phyloP scores from a whole-genome alignment of 2,329 filamentous ascomycete species.

The Cercospora citrullina region DNA sequence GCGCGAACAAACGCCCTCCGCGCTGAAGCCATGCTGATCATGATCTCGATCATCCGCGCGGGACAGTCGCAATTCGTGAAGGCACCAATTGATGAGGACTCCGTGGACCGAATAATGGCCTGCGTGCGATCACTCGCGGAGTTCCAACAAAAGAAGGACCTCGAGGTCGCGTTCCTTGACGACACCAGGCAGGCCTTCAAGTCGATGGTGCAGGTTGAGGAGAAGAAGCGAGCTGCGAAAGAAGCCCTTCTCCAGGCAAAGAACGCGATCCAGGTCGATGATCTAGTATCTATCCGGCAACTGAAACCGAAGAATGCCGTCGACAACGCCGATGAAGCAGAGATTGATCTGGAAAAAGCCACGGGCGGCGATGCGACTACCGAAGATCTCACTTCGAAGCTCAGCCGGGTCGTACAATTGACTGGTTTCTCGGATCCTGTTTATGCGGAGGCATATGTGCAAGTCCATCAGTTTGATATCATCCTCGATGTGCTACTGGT shows the following conservation, averaged over 20 bases:
- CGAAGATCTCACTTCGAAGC: conserved; percentile 88
- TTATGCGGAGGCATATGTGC: conserved; percentile 98
- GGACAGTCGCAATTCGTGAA: conserved; percentile 99
- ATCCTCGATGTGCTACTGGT: conserved; percentile 93
- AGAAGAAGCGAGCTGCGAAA: conserved; percentile 96
- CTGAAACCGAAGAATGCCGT: conserved; percentile 84
- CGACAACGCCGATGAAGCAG: conserved; percentile 78
- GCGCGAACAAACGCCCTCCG: conserved; percentile 90
- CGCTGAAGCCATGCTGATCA: conserved; percentile 97
- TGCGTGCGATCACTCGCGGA: conserved; percentile 91
- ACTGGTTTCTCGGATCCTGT: conserved; percentile 98
- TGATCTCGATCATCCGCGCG: conserved; percentile 97
- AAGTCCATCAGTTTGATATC: conserved; percentile 98
- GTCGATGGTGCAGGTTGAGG: conserved; percentile 94
- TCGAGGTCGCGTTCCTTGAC: conserved; percentile 89
- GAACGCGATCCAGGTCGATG: conserved; percentile 91
- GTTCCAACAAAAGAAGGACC: conserved; percentile 82
- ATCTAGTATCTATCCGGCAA: conserved; percentile 89
- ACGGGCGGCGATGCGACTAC: conserved; percentile 83
- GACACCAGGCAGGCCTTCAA: conserved; percentile 95
- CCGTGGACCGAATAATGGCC: conserved; percentile 97
- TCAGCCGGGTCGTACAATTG: conserved; percentile 92
- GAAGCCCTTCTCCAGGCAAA: conserved; percentile 91
- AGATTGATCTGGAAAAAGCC: conserved; percentile 87
- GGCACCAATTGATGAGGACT: conserved; percentile 95